phyloP scores from a whole-genome alignment of 805 yeast species.

The Suhomyces prunicola region DNA sequence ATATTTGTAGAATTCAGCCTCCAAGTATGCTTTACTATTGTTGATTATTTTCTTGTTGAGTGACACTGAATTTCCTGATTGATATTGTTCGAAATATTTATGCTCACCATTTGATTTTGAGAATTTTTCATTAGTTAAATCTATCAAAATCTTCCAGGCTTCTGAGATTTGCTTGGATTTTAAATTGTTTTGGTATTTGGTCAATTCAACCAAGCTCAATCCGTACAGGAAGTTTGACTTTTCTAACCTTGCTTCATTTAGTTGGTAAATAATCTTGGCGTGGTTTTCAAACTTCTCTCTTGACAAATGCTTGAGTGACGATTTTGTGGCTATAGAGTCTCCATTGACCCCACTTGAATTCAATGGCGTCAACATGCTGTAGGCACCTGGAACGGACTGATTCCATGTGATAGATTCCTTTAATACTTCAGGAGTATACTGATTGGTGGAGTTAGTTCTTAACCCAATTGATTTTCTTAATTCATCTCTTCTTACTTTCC shows the following conservation, averaged over 20 bases:
- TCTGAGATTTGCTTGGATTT: constrained; percentile 72
- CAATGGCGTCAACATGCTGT: constrained; percentile 33
- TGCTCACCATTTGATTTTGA: constrained; percentile 34
- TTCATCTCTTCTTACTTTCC: constrained; percentile 76
- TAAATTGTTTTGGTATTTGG: constrained; percentile 55
- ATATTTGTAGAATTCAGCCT: constrained; percentile 72
- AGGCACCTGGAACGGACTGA: constrained; percentile 29
- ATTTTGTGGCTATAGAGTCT: constrained; percentile 5
- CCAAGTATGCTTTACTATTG: constrained; percentile 61
- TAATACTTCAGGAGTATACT: constrained; percentile 9
- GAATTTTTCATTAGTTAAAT: constrained; percentile 39
- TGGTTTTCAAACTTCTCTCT: constrained; percentile 67
- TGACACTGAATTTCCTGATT: constrained; percentile 14
- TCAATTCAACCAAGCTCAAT: constrained; percentile 56
- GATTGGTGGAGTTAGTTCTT: constrained; percentile 3
- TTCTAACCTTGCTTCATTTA: constrained; percentile 66
- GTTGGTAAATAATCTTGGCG: constrained; percentile 66
- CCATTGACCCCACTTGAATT: constrained; percentile 10
- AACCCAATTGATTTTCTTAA: constrained; percentile 68
- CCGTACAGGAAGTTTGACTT: constrained; percentile 54
- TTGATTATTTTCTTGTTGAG: constrained; percentile 46
- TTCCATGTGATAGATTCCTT: constrained; percentile 34
- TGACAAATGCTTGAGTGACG: constrained; percentile 31
- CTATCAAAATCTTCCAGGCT: constrained; percentile 64
- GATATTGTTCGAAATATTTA: constrained; percentile 24